These are phyloP conservation scores for Blastobotrys niveus DNA, from an alignment of 1,139 yeast species.

Conservation along the genomic window DNA sequence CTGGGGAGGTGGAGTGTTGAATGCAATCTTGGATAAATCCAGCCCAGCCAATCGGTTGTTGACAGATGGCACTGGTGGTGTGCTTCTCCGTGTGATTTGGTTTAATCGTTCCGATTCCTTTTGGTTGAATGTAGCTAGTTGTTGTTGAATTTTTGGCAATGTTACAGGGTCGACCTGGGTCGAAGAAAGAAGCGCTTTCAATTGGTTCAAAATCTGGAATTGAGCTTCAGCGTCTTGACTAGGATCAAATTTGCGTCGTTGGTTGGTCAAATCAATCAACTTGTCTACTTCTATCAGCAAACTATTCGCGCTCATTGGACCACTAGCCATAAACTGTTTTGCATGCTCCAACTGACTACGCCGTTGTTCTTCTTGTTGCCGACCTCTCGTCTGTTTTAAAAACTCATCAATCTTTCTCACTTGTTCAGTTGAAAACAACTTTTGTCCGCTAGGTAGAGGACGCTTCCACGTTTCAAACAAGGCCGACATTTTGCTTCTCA, in stretches of 20 bases:
- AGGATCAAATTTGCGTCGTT: slow-evolving; percentile 36
- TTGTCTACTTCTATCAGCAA: slow-evolving; percentile 39
- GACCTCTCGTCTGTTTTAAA: slow-evolving; percentile 40
- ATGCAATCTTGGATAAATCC: slow-evolving; percentile 12
- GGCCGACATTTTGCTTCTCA: slow-evolving; percentile 65
- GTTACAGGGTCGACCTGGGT: slow-evolving; percentile 35
- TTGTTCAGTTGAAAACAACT: slow-evolving; percentile 68
- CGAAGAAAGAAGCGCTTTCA: slow-evolving; percentile 29
- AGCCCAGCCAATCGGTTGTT: slow-evolving; percentile 5
- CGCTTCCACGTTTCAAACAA: slow-evolving; percentile 85
- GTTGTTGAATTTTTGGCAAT: slow-evolving; percentile 40
- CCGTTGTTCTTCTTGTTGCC: slow-evolving; percentile 15
- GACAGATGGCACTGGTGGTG: slow-evolving; percentile 7
- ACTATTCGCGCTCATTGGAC: slow-evolving; percentile 27
- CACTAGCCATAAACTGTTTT: slow-evolving; percentile 15
- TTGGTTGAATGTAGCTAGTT: slow-evolving; percentile 34
- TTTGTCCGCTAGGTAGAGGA: slow-evolving; percentile 50
- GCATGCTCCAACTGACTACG: slow-evolving; percentile 15
- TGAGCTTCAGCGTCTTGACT: slow-evolving; percentile 39
- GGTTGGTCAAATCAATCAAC: slow-evolving; percentile 37
- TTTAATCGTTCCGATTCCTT: slow-evolving; percentile 25
- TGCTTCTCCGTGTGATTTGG: slow-evolving; percentile 7
- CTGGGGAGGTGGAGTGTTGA: background rate
- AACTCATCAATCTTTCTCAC: slow-evolving; percentile 70
- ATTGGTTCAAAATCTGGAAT: slow-evolving; percentile 31